Evolutionary conservation across 257 asterid species (phyloP).

Genomic region (Nicotiana noctiflora): DNA sequence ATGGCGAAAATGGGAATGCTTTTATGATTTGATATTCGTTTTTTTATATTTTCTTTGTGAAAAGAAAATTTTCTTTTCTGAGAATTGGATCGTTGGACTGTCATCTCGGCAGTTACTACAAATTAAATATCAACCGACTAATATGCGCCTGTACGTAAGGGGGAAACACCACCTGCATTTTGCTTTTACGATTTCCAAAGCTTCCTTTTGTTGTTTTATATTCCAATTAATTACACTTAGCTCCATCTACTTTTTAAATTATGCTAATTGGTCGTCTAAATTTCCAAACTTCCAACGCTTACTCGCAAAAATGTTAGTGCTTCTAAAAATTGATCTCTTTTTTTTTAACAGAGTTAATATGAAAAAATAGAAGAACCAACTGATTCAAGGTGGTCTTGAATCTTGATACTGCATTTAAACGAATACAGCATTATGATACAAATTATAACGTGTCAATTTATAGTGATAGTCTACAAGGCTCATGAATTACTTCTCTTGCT

Average conservation of each 20-base stretch:
- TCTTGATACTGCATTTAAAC: too few relatives aligned
- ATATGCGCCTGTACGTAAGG: neutral
- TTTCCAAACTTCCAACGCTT: too few relatives aligned
- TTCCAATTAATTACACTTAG: neutral
- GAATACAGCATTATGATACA: too few relatives aligned
- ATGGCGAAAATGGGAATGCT: neutral
- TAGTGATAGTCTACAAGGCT: too few relatives aligned
- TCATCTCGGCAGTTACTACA: constrained; percentile 6
- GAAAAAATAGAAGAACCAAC: too few relatives aligned
- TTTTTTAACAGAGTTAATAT: too few relatives aligned
- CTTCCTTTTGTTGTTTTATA: too few relatives aligned
- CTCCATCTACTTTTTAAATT: neutral
- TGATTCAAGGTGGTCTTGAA: too few relatives aligned
- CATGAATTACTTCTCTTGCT: too few relatives aligned
- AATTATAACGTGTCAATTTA: too few relatives aligned
- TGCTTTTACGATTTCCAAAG: neutral
- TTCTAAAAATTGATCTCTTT: neutral
- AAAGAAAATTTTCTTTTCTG: too few relatives aligned
- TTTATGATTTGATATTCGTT: neutral
- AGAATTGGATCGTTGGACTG: constrained; percentile 1
- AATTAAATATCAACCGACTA: constrained; percentile 1
- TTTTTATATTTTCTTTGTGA: neutral
- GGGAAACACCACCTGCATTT: neutral
- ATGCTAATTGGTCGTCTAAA: neutral
- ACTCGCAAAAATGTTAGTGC: neutral